These are phyloP conservation scores for Chrysopogon serrulatus DNA, from an alignment of 176 grass and related monocot genomes.

Conservation along the genomic window DNA sequence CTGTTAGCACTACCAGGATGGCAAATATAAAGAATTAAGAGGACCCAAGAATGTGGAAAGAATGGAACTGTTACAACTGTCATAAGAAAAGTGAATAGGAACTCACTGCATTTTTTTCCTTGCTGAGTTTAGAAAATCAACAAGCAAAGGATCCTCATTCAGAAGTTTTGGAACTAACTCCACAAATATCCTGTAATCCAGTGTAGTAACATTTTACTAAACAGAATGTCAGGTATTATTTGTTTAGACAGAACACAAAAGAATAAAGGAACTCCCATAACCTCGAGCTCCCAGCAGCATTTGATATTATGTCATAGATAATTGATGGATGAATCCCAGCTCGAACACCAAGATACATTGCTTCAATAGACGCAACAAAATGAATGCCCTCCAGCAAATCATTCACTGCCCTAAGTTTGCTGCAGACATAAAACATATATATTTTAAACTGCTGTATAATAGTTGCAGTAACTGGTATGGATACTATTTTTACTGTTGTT, in stretches of 20 bases:
- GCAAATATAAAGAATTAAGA: background rate
- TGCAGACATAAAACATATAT: constrained; percentile 30
- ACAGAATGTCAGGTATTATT: background rate
- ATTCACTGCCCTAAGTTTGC: constrained; percentile 84
- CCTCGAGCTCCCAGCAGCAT: constrained; percentile 97
- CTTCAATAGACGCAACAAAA: constrained; percentile 86
- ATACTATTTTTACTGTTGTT: background rate
- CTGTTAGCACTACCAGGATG: constrained; percentile 14
- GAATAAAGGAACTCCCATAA: constrained; percentile 22
- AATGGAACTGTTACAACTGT: background rate
- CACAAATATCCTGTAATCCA: constrained; percentile 69
- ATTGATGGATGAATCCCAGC: constrained; percentile 93
- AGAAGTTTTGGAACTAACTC: constrained; percentile 85
- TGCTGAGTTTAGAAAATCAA: constrained; percentile 45
- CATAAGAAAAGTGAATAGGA: background rate
- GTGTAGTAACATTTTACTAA: background rate
- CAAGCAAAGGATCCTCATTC: constrained; percentile 46
- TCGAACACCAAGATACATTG: constrained; percentile 92
- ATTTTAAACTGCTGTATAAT: constrained; percentile 1
- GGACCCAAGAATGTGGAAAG: background rate
- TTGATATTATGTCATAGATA: constrained; percentile 97
- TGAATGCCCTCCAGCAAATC: constrained; percentile 87
- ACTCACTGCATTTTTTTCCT: constrained; percentile 72
- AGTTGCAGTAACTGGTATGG: background rate
- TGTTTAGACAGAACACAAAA: constrained; percentile 13